Percentiles rank a stretch among this genome's conserved stretches.
Evolutionary conservation across 2,329 filamentous ascomycete species (phyloP).

Genomic region (Penicillium sp.): DNA sequence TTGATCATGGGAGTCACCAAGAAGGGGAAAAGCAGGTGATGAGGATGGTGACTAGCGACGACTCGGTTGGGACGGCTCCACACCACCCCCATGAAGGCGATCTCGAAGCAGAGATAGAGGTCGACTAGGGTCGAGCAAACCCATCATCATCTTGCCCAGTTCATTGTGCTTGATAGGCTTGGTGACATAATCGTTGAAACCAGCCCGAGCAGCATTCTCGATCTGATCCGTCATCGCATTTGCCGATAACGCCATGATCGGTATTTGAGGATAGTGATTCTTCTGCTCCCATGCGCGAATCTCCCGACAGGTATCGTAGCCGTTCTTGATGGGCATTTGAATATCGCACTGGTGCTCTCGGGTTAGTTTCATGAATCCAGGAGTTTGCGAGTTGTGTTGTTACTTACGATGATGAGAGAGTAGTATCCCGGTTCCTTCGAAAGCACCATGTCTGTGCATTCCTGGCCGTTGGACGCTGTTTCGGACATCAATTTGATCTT

Average conservation of each 20-base stretch:
- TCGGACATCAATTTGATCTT: conserved; percentile 44
- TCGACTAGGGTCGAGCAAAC: conserved; percentile 38
- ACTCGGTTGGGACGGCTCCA: conserved; percentile 8
- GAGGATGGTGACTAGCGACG: conserved; percentile 10
- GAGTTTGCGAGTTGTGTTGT: not conserved
- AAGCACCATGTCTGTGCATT: conserved; percentile 44
- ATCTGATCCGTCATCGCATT: conserved; percentile 48
- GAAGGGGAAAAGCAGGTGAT: not conserved
- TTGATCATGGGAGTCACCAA: not conserved
- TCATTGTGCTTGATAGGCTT: conserved; percentile 47
- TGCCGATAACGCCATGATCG: conserved; percentile 46
- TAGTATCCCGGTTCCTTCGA: conserved; percentile 44
- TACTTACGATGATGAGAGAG: conserved; percentile 44
- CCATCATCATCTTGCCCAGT: conserved; percentile 47
- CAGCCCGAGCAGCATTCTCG: conserved; percentile 41
- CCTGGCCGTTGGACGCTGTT: conserved; percentile 43
- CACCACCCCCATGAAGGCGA: conserved; percentile 25
- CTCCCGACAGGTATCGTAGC: conserved; percentile 44
- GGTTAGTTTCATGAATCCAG: conserved; percentile 3
- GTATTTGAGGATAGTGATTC: conserved; percentile 43
- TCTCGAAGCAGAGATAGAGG: conserved; percentile 41
- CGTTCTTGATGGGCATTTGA: conserved; percentile 47
- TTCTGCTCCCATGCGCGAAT: conserved; percentile 43
- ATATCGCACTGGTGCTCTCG: conserved; percentile 39
- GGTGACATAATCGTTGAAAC: conserved; percentile 47